phyloP scores from a whole-genome alignment of 345 rosid genomes.

The Hibiscus trionum region DNA sequence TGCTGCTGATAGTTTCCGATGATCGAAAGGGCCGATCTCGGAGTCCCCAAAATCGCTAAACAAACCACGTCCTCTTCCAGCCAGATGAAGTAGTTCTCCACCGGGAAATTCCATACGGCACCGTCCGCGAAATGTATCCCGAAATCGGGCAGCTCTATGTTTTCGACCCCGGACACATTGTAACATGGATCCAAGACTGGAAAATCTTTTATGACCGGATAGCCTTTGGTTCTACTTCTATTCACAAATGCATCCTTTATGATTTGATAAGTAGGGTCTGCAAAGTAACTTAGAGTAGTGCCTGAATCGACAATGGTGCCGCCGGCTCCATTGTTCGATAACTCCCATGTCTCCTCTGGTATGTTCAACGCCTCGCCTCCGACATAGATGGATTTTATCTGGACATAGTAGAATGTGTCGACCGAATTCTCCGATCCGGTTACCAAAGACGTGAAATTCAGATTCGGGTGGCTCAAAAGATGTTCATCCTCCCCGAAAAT shows the following conservation, averaged over 20 bases:
- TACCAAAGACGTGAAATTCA: conserved; percentile 72
- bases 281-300: conserved; percentile 55
- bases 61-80: conserved; percentile 59
- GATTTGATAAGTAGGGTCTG: conserved; percentile 55
- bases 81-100: conserved; percentile 66
- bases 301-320: conserved; percentile 92
- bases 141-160: conserved; percentile 60
- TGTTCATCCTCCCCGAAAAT: conserved; percentile 69
- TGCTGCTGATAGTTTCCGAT: conserved; percentile 93
- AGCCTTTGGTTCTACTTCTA: conserved; percentile 53
- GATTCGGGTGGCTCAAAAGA: conserved; percentile 41
- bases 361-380: conserved; percentile 53
- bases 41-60: conserved; percentile 79
- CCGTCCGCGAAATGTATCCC: conserved; percentile 66
- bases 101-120: conserved; percentile 82
- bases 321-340: conserved; percentile 56
- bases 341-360: conserved; percentile 63
- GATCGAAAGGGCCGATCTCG: conserved; percentile 65
- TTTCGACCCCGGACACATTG: conserved; percentile 65
- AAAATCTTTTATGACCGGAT: conserved; percentile 42
- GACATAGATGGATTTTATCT: conserved; percentile 58
- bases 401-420: conserved; percentile 68
- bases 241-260: conserved; percentile 54
- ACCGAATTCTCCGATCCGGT: conserved; percentile 47
- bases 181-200: conserved; percentile 72